phyloP scores from a whole-genome alignment of 1,284 basidiomycete species.

The Apiotrichum mycotoxinovorans region DNA sequence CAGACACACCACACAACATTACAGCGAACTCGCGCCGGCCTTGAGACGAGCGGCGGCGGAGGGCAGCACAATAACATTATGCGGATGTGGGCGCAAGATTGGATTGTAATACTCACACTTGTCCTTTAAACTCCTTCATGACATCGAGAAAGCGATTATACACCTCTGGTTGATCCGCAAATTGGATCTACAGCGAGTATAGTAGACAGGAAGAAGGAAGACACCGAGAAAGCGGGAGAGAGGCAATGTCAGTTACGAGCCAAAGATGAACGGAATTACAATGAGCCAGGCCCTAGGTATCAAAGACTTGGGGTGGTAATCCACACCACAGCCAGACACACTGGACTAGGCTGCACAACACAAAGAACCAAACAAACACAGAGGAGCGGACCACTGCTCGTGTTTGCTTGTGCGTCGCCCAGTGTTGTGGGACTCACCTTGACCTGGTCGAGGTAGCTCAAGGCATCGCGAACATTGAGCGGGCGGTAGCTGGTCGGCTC shows the following conservation, averaged over 20 bases:
- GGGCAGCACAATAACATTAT: background rate
- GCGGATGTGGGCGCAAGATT: background rate
- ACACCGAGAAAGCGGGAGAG: no score
- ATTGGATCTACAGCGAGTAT: conserved; percentile 59
- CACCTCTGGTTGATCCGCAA: conserved; percentile 86
- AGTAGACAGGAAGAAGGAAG: no score
- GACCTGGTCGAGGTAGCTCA: conserved; percentile 94
- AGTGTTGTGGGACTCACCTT: conserved; percentile 55
- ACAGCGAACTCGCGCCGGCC: background rate
- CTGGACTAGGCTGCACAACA: no score
- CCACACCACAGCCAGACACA: no score
- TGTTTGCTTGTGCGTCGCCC: no score
- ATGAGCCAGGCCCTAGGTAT: no score
- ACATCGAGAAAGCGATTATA: conserved; percentile 98
- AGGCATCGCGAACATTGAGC: conserved; percentile 67
- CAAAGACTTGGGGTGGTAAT: no score
- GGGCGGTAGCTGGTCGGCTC: conserved; percentile 37
- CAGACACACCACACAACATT: background rate
- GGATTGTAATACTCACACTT: conserved; percentile 65
- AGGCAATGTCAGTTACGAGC: background rate
- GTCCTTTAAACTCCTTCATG: conserved; percentile 98
- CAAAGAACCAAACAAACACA: no score
- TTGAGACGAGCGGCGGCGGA: no score
- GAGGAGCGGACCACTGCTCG: no score
- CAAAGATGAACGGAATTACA: no score